phyloP scores from a whole-genome alignment of 768 basidiomycete genomes.

The Podaxis sp. region DNA sequence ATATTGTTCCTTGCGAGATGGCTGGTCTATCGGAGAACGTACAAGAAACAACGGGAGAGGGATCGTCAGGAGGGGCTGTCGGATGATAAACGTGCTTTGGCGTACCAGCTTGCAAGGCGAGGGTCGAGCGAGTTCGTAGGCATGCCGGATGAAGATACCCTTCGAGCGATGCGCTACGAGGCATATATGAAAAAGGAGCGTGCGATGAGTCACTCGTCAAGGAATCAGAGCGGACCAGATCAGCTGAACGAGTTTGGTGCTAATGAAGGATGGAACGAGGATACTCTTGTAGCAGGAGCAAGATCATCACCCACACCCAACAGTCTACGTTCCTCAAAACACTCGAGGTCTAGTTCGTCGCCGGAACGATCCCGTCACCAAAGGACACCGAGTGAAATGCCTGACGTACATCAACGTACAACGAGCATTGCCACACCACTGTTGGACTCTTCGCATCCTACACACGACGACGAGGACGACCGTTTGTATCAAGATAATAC shows the following conservation, averaged over 20 bases:
- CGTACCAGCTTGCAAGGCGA: conserved; percentile 37
- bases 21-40: conserved; percentile 42
- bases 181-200: conserved; percentile 36
- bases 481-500: background rate
- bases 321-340: background rate
- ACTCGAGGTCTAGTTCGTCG: conserved; percentile 8
- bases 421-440: conserved; percentile 9
- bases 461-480: background rate
- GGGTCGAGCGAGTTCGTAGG: conserved; percentile 25
- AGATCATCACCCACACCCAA: background rate
- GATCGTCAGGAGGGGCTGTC: conserved; percentile 17
- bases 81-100: conserved; percentile 24
- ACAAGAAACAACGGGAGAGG: conserved; percentile 18
- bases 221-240: background rate
- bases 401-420: background rate
- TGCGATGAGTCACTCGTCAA: conserved; percentile 16
- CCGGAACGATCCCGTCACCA: conserved; percentile 6
- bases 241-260: conserved; percentile 19
- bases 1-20: conserved; percentile 56
- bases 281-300: conserved; percentile 20
- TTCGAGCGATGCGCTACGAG: conserved; percentile 38
- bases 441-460: background rate
- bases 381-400: conserved; percentile 11
- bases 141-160: conserved; percentile 36
- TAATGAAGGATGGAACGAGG: conserved; percentile 18